These are phyloP conservation scores for Quercus lobata DNA, from an alignment of 331 rosid genomes.

Conservation along the genomic window DNA sequence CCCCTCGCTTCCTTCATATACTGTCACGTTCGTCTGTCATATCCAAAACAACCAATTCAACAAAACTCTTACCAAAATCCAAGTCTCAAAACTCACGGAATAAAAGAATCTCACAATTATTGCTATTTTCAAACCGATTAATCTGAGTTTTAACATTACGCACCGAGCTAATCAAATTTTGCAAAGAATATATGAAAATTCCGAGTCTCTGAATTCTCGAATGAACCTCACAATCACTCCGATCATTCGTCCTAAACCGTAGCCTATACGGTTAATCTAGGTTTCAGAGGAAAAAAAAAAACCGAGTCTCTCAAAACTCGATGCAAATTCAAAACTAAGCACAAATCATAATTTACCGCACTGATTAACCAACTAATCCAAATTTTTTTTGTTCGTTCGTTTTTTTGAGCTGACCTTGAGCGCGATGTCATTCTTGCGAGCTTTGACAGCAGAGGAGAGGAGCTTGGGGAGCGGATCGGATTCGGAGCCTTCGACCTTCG, in stretches of 20 bases:
- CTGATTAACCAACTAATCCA: neutral
- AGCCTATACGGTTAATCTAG: neutral
- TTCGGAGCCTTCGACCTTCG: constrained; percentile 59
- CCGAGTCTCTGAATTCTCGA: no score
- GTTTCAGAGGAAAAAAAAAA: neutral
- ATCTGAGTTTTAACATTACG: neutral
- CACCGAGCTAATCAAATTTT: neutral
- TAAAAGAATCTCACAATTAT: neutral
- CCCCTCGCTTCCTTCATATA: constrained; percentile 66
- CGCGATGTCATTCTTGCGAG: constrained; percentile 52
- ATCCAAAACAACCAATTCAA: constrained; percentile 6
- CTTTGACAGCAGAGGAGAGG: constrained; percentile 41
- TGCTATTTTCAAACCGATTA: neutral
- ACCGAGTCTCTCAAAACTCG: neutral
- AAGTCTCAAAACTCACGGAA: neutral
- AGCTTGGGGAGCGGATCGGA: constrained; percentile 60
- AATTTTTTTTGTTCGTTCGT: neutral
- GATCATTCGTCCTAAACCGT: neutral
- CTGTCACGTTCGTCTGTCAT: constrained; percentile 60
- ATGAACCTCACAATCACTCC: no score
- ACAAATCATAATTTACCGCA: neutral
- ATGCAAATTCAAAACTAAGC: no score
- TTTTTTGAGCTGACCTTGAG: constrained; percentile 39
- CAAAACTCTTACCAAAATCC: neutral
- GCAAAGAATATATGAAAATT: no score